Base-by-base conservation (phyloP, 169 alveolate genomes). In the Babesia bovis region DNA sequence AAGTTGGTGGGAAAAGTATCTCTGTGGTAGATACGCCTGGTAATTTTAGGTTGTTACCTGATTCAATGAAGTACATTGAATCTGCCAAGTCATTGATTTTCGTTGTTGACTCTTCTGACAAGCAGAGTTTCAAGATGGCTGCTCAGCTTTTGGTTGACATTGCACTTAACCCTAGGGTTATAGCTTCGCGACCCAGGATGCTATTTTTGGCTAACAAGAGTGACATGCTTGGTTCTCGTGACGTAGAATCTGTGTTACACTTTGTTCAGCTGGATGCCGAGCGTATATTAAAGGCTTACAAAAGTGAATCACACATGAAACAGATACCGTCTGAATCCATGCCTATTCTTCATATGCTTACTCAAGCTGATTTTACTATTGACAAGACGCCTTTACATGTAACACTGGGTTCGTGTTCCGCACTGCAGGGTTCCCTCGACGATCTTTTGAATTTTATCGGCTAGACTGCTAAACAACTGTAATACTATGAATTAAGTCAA, bases 91-190 rank as follows among this genome's bases (percentile, higher is more conserved):
- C 73, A 15, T 36, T 63, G 60, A 47, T 63, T 5, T 63, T 63
- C 60, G 73, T 63, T 0, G 60, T 63, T 15, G 73, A 63, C 51
- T 63, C 73, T 7, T 12, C 73, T 23, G 73, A 63, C 26, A 63
- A 63, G 60, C 73, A 63, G n/a, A 63, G 73, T 35, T 63, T 63
- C 61, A 63, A 63, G 60, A 35, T 32, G 50, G 73, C 73, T 33
- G 73, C 73, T 6, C 58, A 63, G 45, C 60, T 35, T 12, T 52
- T 63, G 50, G 73, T 63, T 49, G 73, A 63, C 42, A 25, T 63
- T 28, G 32, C 49, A 25, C 44, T 63, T 47, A 63, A 63, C 60
- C 33, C 58, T 4, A 63, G 47, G 47, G 60, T 63, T 4, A 33
- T 47, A 25, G 49, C 44, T n/a, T 30, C 35, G 2, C 36, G 61